phyloP scores from a whole-genome alignment of 495 filamentous ascomycete species.

The Cairneyella variabilis region DNA sequence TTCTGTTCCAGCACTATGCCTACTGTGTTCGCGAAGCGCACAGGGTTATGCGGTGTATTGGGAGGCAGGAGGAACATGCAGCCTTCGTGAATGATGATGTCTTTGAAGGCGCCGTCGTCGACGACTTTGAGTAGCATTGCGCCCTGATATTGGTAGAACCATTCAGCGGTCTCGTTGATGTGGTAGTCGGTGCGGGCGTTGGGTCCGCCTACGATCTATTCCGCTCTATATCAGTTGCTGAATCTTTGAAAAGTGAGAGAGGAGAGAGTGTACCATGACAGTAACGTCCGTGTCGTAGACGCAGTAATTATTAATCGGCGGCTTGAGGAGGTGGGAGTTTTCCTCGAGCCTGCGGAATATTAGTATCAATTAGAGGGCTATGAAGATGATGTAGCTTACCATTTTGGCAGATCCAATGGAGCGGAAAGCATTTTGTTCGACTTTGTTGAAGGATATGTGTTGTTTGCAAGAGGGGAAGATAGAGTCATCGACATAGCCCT shows the following conservation, averaged over 20 bases:
- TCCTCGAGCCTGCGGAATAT: conserved; percentile 68
- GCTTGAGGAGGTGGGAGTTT: conserved; percentile 89
- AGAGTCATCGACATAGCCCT: no score
- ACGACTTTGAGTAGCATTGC: conserved; percentile 93
- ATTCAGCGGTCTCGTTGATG: conserved; percentile 94
- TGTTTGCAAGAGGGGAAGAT: no score
- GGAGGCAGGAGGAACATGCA: conserved; percentile 91
- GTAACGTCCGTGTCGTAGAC: conserved; percentile 80
- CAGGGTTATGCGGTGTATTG: conserved; percentile 82
- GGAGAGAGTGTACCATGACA: conserved; percentile 57
- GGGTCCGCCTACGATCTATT: conserved; percentile 87
- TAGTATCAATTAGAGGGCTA: conserved; percentile 10
- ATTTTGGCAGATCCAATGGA: conserved; percentile 81
- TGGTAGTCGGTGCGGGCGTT: conserved; percentile 98
- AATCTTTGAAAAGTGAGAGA: not conserved
- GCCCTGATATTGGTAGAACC: conserved; percentile 95
- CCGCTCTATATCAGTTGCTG: not conserved
- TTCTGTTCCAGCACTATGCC: conserved; percentile 90
- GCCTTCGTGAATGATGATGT: conserved; percentile 86
- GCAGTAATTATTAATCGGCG: conserved; percentile 96
- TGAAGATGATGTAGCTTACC: conserved; percentile 45
- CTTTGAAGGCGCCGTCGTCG: conserved; percentile 60
- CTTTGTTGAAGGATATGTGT: no score
- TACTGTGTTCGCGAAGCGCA: conserved; percentile 60
- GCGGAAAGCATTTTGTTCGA: conserved; percentile 23